Evolutionary conservation across 2,329 filamentous ascomycete species (phyloP).

Genomic region (Fusarium sp.): DNA sequence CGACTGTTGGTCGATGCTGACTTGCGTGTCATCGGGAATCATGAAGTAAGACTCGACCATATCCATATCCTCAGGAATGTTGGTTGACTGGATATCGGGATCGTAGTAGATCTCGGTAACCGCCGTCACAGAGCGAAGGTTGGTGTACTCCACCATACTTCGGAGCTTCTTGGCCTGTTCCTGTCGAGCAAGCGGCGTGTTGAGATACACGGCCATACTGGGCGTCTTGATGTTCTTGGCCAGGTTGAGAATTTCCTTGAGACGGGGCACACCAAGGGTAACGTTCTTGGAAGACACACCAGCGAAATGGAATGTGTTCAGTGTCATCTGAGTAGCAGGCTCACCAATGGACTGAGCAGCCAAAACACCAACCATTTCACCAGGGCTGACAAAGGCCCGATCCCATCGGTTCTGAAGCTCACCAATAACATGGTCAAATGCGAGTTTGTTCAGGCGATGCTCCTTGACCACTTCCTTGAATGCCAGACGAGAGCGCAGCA

Average conservation of each 20-base stretch:
- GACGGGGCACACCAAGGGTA: slow-evolving; percentile 95
- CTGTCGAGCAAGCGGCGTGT: slow-evolving; percentile 69
- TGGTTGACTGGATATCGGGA: slow-evolving; percentile 84
- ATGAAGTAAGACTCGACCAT: slow-evolving; percentile 98
- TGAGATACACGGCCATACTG: slow-evolving; percentile 91
- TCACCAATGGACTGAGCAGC: slow-evolving; percentile 99
- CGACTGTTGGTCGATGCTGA: slow-evolving; percentile 75
- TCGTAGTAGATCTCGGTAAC: slow-evolving; percentile 98
- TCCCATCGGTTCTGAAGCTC: slow-evolving; percentile 90
- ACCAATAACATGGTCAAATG: slow-evolving; percentile 90
- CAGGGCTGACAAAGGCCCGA: slow-evolving; percentile 83
- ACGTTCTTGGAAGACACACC: slow-evolving; percentile 99
- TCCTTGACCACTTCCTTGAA: slow-evolving; percentile 92
- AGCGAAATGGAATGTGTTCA: slow-evolving; percentile 99
- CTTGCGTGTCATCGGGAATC: slow-evolving; percentile 78
- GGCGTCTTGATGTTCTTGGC: slow-evolving; percentile 99
- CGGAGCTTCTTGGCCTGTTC: slow-evolving; percentile 85
- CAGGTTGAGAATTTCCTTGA: slow-evolving; percentile 99
- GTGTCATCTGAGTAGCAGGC: slow-evolving; percentile 97
- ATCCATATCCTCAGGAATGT: slow-evolving; percentile 85
- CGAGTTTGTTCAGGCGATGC: slow-evolving; percentile 85
- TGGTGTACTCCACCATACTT: slow-evolving; percentile 92
- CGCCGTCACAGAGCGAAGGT: slow-evolving; percentile 86
- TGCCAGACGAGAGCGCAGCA: slow-evolving; percentile 85
- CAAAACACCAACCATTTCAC: slow-evolving; percentile 98